Evolutionary conservation across 208 protist species (phyloP), one percentile per base, ranked within the genome.

Genomic region (Acanthamoeba royreba): DNA sequence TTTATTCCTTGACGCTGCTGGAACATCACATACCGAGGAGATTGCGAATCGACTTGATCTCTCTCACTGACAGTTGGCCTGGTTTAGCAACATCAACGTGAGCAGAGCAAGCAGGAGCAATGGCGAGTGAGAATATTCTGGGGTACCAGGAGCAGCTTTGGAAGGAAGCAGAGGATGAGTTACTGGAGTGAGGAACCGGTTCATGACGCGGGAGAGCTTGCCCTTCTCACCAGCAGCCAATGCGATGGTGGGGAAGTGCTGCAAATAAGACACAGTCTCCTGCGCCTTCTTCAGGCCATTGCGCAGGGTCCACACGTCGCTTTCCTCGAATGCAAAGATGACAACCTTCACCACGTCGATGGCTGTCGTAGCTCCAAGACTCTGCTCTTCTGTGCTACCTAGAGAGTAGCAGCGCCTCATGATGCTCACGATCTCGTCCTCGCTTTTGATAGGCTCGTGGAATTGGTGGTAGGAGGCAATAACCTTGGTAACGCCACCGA

Each of bases 311-410:
- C 35, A 93, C 33, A 83, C 81, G 42, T 96, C 94, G n/a, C 85
- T 40, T 22, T 77, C 47, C 40, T 52, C 72, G 45, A 58, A 74
- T 25, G 95, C 95, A 35, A 94, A 87, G 63, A 77, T 90, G 22
- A 96, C 94, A 8, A 96, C 91, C 85, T 96, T 96, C 31, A 94
- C 94, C 38, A 96, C 89, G 28, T 96, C 94, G 31, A 86, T 47
- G 15, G 28, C 89, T 19, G 35, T 22, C 40, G 33, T 42, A 8
- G 19, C 9, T 19, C 55, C 25, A 11, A 93, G 0, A 5, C 22
- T 1, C 4, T 33, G 49, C n/a, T 35, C n/a, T 9, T 25, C 83
- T 87, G 53, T 83, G 31, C n/a, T n/a, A 45, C 40, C 52, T n/a
- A 49, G 47, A 7, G 31, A 47, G 40, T 55, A 79, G 92, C 92